These are phyloP conservation scores for Ustilago loliicola DNA, from an alignment of 1,284 basidiomycete species.

Conservation along the genomic window DNA sequence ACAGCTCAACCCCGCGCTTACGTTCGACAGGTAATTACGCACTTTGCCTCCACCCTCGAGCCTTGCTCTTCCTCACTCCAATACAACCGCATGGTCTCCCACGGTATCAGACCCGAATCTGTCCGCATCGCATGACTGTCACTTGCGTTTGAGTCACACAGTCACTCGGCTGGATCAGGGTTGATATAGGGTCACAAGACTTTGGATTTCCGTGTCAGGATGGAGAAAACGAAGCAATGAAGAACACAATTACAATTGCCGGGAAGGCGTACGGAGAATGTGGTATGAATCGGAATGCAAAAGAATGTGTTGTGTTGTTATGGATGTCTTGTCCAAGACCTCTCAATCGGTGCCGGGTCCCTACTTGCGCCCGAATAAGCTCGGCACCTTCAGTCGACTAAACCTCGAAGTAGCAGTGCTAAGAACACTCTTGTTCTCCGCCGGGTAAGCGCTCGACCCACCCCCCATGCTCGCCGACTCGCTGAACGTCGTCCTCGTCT, in stretches of 20 bases:
- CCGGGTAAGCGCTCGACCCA: conserved; percentile 19
- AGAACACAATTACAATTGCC: no score
- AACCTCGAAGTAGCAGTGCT: conserved; percentile 31
- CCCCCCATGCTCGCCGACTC: conserved; percentile 24
- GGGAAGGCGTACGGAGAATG: background rate
- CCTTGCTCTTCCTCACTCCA: background rate
- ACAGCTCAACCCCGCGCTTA: conserved; percentile 5
- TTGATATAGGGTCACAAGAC: no score
- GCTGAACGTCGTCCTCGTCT: conserved; percentile 28
- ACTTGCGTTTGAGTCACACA: background rate
- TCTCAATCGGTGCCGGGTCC: no score
- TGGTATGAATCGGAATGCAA: background rate
- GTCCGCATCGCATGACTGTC: conserved; percentile 5
- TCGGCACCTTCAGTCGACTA: conserved; percentile 19
- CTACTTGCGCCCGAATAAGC: conserved; percentile 42
- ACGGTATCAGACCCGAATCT: background rate
- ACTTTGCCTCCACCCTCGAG: background rate
- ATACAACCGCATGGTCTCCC: background rate
- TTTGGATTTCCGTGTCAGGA: no score
- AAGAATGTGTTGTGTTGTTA: conserved; percentile 1
- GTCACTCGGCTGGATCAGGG: no score
- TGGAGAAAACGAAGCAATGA: no score
- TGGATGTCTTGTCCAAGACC: background rate
- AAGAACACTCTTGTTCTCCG: conserved; percentile 38
- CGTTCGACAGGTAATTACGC: conserved; percentile 27